A percentile compares a stretch with the other conserved stretches of the same genome.
Conservation (phyloP, 1,284 basidiomycete genomes). For the Pyrrhoderma lamaoense region DNA sequence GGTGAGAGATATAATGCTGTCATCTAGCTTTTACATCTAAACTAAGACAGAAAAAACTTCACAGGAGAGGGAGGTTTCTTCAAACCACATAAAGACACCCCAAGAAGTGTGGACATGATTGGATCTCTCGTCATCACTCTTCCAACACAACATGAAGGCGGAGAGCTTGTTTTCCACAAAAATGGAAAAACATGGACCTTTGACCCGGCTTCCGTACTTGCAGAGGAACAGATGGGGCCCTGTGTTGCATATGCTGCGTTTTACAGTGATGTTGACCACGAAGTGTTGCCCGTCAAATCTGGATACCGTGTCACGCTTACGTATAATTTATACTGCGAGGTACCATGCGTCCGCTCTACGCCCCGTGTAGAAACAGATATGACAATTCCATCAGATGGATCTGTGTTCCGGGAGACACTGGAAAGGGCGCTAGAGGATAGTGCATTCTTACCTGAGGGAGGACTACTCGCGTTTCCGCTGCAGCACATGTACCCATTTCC, state of each 20-base stretch:
- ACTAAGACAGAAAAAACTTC: too few relatives aligned
- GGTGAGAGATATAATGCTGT: too few relatives aligned
- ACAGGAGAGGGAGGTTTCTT: conserved; percentile 17
- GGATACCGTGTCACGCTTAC: conserved; percentile 37
- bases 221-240: too few relatives aligned
- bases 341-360: too few relatives aligned
- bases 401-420: too few relatives aligned
- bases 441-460: conserved; percentile 26
- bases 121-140: conserved; percentile 16
- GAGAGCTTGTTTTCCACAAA: conserved; percentile 9
- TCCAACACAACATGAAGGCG: conserved; percentile 13
- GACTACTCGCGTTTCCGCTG: conserved; percentile 30
- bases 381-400: too few relatives aligned
- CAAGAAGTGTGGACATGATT: conserved; percentile 12
- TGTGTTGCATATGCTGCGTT: conserved; percentile 31
- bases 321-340: conserved; percentile 29
- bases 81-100: conserved; percentile 17
- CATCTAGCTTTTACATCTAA: too few relatives aligned
- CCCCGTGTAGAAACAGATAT: conserved; percentile 22
- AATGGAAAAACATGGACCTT: conserved; percentile 2
- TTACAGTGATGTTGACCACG: conserved; percentile 35
- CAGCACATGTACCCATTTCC: conserved; percentile 27
- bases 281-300: conserved; percentile 31
- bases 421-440: too few relatives aligned
- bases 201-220: background rate